These are phyloP conservation scores for Leishmania braziliensis DNA, from an alignment of 208 protist genomes.

Conservation along the genomic window DNA sequence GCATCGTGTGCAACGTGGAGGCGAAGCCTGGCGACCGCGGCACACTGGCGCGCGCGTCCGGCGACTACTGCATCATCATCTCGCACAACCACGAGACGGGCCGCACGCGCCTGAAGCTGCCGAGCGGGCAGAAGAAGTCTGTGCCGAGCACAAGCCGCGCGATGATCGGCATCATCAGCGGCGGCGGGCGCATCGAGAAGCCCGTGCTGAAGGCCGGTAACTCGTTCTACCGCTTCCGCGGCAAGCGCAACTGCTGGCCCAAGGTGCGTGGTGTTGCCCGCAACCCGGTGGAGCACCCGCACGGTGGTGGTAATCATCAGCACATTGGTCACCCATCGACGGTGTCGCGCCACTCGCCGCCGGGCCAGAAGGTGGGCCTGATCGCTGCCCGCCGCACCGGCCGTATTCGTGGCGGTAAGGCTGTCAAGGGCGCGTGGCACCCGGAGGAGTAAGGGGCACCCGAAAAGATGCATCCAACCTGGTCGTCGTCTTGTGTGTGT, in stretches of 20 bases:
- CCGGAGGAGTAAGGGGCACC: slow-evolving; percentile 77
- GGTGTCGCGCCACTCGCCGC: slow-evolving; percentile 87
- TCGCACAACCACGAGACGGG: slow-evolving; percentile 96
- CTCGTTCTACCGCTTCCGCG: slow-evolving; percentile 98
- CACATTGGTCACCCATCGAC: slow-evolving; percentile 98
- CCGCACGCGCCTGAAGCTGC: slow-evolving; percentile 97
- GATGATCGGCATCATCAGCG: slow-evolving; percentile 98
- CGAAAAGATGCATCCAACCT: background rate
- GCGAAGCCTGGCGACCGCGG: slow-evolving; percentile 96
- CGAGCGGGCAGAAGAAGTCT: slow-evolving; percentile 98
- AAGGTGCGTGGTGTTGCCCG: slow-evolving; percentile 98
- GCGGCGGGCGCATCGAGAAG: slow-evolving; percentile 99
- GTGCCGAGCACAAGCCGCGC: slow-evolving; percentile 94
- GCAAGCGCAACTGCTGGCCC: slow-evolving; percentile 99
- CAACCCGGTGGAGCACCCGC: slow-evolving; percentile 99
- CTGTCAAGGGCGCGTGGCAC: slow-evolving; percentile 88
- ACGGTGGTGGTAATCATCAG: slow-evolving; percentile 99
- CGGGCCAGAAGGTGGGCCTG: slow-evolving; percentile 99
- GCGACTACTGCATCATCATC: slow-evolving; percentile 97
- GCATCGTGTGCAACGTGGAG: slow-evolving; percentile 99
- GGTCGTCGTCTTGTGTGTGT: background rate
- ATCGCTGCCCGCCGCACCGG: slow-evolving; percentile 96
- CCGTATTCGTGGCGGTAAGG: slow-evolving; percentile 56
- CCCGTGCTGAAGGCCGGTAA: slow-evolving; percentile 99
- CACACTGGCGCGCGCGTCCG: slow-evolving; percentile 94